Evolutionary conservation across 2,329 filamentous ascomycete species (phyloP), one percentile per base, ranked within the genome.

Genomic region (Epichloe amarillans): DNA sequence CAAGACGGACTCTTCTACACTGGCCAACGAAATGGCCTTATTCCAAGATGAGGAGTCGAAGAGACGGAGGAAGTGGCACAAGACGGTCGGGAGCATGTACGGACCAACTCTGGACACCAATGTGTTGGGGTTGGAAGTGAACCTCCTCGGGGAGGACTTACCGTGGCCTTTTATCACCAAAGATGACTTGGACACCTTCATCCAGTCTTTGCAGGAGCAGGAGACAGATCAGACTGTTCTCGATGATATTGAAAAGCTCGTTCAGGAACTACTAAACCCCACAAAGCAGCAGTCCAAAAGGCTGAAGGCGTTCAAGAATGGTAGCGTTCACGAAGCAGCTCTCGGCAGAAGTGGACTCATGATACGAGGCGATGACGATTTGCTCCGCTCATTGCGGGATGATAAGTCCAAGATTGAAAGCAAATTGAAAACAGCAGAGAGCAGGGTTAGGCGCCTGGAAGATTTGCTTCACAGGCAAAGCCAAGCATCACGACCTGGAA

Each of bases 1-100:
- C 65, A 88, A 85, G 62, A 77, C 80, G 2, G 93, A 97, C 60
- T 93, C 91, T 0, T 83, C 86, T 2, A 88, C 85, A 0, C 71
- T 98, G 26, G 88, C 89, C 26, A 94, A 97, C 64, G 91, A 97
- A 62, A 88, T 97, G 77, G 88, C 89, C 2, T 73, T 87, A 0
- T 91, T 94, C 56, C 88, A 93, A 61, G 90, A 96, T 54, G 93
- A 97, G 66, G 93, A 98, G 64, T 79, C 87, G 47, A 89, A 91
- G 59, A 77, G 93, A 48, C 79, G 93, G 44, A 86, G 85, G 60
- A 94, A 86, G 61, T 98, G 93, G 93, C 77, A 91, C 54, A 94
- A 89, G 61, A 84, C 79, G 56, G 84, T 94, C 45, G 88, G 87
- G 7, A 83, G 83, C 60, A 82, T 83, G 42, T 84, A 87, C 51